Evolutionary conservation across 495 filamentous ascomycete genomes (phyloP), one percentile per base, ranked within the genome.

Genomic region (Gamarada debralockiae): DNA sequence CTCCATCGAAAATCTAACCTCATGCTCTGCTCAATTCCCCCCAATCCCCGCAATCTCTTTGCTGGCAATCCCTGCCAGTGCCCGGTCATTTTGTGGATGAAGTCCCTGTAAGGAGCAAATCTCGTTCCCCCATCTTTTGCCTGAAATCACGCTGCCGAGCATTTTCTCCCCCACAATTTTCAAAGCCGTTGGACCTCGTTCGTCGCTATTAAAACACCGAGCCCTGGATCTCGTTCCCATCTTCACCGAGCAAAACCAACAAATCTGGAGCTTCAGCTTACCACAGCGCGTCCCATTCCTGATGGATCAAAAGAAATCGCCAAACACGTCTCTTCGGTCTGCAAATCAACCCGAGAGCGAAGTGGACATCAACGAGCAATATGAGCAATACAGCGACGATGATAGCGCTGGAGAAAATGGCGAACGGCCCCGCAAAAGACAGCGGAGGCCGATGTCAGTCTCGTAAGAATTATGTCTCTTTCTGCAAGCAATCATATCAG

Each of bases 391-490:
- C 40, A 56, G 52, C 24, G 58, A 58, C 2, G 58, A 58, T 22
- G 61, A 56, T 14, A 60, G 57, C 31, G 24, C 14, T 0, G 50
- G 52, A 47, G 61, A 59, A 50, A 61, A 64, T 54, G 61, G 58
- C 38, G 55, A 57, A 15, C 36, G 43, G 54, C 58, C 61, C 55
- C 61, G 61, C 55, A 64, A 64, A 41, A 64, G 58, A 50, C 57
- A 53, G 50, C 45, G 58, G 20, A 34, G 61, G 48, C 61, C 61
- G 10, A 64, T 64, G 61, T 59, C 56, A 27, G 61, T 64, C 13
- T 64, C 61, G 61, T 64, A 61, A 60, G 61, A 25, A 52, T 34
- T 27, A 63, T 63, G 56, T 54, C 60, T 60, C 43, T 51, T 50
- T 49, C 50, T 36, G 12, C 56, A 14, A n/a, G 24, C 18, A 39